Evolutionary conservation across 768 basidiomycete species (phyloP).

Genomic region (Rhizopogon roseolus): DNA sequence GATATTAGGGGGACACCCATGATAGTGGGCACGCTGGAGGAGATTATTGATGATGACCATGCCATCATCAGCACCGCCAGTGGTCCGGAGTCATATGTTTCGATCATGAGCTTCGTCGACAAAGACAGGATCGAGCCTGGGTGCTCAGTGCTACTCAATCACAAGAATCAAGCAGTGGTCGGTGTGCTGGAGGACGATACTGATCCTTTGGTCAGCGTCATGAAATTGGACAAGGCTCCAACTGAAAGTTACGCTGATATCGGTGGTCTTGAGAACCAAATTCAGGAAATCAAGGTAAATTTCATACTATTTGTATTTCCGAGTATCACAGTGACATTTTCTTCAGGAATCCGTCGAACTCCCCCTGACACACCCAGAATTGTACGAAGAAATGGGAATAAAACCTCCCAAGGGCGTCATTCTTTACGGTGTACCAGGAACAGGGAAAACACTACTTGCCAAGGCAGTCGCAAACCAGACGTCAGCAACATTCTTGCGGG

Average conservation of each 20-base stretch:
- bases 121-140: slow-evolving; percentile 96
- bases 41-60: slow-evolving; percentile 97
- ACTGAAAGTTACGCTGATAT: slow-evolving; percentile 99
- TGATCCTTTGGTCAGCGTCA: slow-evolving; percentile 94
- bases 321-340: background rate
- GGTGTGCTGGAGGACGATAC: slow-evolving; percentile 94
- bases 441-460: slow-evolving; percentile 95
- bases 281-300: slow-evolving; percentile 94
- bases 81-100: slow-evolving; percentile 95
- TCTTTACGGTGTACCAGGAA: slow-evolving; percentile 96
- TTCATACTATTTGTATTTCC: background rate
- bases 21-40: slow-evolving; percentile 98
- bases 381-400: slow-evolving; percentile 99
- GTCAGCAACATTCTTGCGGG: slow-evolving; percentile 94
- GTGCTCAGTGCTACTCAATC: slow-evolving; percentile 90
- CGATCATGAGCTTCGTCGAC: slow-evolving; percentile 97
- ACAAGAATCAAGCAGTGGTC: slow-evolving; percentile 92
- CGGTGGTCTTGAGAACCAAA: slow-evolving; percentile 94
- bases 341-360: slow-evolving; percentile 93
- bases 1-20: slow-evolving; percentile 93
- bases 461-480: slow-evolving; percentile 99
- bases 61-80: slow-evolving; percentile 96
- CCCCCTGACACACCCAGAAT: slow-evolving; percentile 93
- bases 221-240: slow-evolving; percentile 99
- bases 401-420: slow-evolving; percentile 99